These are phyloP conservation scores for Termitomyces eurrhizus DNA, from an alignment of 768 basidiomycete genomes.

Conservation along the genomic window DNA sequence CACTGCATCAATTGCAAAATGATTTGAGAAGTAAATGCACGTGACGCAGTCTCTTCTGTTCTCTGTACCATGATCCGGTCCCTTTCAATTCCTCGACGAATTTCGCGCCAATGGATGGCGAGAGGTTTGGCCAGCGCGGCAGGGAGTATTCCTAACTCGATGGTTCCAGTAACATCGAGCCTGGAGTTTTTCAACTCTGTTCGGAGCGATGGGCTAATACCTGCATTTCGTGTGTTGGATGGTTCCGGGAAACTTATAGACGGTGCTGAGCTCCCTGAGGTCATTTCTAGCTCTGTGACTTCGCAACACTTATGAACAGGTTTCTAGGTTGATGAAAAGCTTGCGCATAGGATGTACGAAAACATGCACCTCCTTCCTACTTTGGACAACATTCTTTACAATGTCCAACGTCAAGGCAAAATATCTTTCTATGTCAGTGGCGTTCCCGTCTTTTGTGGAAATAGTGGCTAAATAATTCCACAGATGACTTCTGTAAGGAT, in stretches of 20 bases:
- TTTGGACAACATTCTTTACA: slow-evolving; percentile 85
- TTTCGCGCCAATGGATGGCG: slow-evolving; percentile 15
- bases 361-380: slow-evolving; percentile 78
- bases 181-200: slow-evolving; percentile 82
- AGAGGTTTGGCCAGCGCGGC: slow-evolving; percentile 17
- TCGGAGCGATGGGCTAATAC: slow-evolving; percentile 60
- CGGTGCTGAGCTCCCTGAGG: slow-evolving; percentile 75
- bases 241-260: slow-evolving; percentile 70
- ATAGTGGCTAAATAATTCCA: not conserved
- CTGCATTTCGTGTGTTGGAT: slow-evolving; percentile 85
- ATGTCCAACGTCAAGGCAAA: slow-evolving; percentile 91
- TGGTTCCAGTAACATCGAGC: slow-evolving; percentile 63
- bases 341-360: slow-evolving; percentile 73
- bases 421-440: slow-evolving; percentile 81
- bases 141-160: slow-evolving; percentile 36
- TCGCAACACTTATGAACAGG: not conserved
- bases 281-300: slow-evolving; percentile 18
- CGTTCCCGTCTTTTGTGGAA: not conserved
- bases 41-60: slow-evolving; percentile 17
- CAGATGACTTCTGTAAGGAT: slow-evolving; percentile 71
- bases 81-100: slow-evolving; percentile 17
- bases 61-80: slow-evolving; percentile 25
- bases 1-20: not conserved
- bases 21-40: slow-evolving; percentile 8
- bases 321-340: slow-evolving; percentile 58